Evolutionary conservation across 768 basidiomycete genomes (phyloP), one percentile per base, ranked within the genome.

Genomic region (Gloeostereum incarnatum): DNA sequence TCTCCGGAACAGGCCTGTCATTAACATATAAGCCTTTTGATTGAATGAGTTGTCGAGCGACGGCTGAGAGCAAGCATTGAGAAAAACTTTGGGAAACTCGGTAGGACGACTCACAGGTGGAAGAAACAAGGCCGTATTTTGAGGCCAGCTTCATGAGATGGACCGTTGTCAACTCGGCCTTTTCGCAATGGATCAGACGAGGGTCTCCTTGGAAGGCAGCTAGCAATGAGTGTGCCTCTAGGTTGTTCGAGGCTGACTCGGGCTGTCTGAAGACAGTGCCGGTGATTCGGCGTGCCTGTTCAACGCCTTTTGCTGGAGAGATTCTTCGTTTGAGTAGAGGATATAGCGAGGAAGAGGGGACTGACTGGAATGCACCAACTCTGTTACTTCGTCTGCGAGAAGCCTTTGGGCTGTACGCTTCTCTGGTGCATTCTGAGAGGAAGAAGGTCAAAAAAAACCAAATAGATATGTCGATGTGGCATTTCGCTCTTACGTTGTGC

Each of bases 21-120:
- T 94, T 92, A 25, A 86, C 48, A 52, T 84, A 85, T 10, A 91
- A 58, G 6, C 87, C 88, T 18, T 77, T 75, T 1, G 73, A 67
- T 32, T 68, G 54, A 20, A 84, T 65, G 13, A 89, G 66, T 23
- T 70, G 66, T 27, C 69, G 67, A 1, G 84, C 81, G 31, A 76
- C 79, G 41, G 75, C 87, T 88, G 45, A 19, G 24, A 21, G 17
- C 31, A 45, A 29, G 30, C 23, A 24, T 4, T 22, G 25, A 13
- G 19, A 21, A 13, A 33, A 19, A 20, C 20, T 18, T 5, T 25
- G 38, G 38, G 7, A 27, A 14, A 31, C 36, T 31, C 24, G 26
- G 20, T 34, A 17, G 10, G 23, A n/a, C n/a, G 13, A 62, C 76
- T 54, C 48, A 87, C 86, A 71, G 39, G 71, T 73, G 0, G 87